A percentile compares a stretch with the other conserved stretches of the same genome.
Evolutionary conservation across 805 yeast species (phyloP).

Genomic region (Nakazawaea holstii): DNA sequence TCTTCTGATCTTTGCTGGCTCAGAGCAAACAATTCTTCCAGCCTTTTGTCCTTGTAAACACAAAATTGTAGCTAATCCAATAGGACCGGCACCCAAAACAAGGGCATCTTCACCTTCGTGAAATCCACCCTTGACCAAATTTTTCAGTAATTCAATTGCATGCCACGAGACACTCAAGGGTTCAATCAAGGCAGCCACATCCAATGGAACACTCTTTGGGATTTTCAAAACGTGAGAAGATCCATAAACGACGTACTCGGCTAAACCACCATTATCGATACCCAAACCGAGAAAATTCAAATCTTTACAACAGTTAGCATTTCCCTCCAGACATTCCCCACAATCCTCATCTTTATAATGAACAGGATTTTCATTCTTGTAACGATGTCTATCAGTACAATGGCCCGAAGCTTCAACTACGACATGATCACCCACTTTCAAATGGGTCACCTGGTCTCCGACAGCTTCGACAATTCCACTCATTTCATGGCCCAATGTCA

Average conservation of each 20-base stretch:
- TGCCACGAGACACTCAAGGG: slow-evolving; percentile 61
- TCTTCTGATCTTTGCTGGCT: no score
- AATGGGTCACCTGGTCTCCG: slow-evolving; percentile 38
- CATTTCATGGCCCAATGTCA: slow-evolving; percentile 49
- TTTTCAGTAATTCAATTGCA: slow-evolving; percentile 25
- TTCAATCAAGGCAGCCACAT: slow-evolving; percentile 45
- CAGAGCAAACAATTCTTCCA: no score
- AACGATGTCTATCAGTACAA: slow-evolving; percentile 25
- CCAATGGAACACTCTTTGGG: slow-evolving; percentile 26
- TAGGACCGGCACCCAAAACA: slow-evolving; percentile 59
- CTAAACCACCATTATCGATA: slow-evolving; percentile 41
- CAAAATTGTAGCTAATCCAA: slow-evolving; percentile 54
- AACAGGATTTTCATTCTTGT: slow-evolving; percentile 18
- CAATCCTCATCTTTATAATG: slow-evolving; percentile 23
- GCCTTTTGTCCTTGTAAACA: slow-evolving; percentile 46
- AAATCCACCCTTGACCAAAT: slow-evolving; percentile 18
- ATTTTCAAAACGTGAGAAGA: slow-evolving; percentile 28
- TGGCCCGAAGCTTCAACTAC: slow-evolving; percentile 60
- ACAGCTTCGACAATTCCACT: slow-evolving; percentile 38
- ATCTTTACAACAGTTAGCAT: slow-evolving; percentile 39
- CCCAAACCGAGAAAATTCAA: slow-evolving; percentile 45
- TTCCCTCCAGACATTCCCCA: slow-evolving; percentile 37
- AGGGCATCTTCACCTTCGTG: slow-evolving; percentile 40
- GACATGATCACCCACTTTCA: slow-evolving; percentile 52
- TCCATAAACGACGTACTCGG: slow-evolving; percentile 33